Evolutionary conservation across 257 asterid species (phyloP).

Genomic region (Gentiana dahurica): DNA sequence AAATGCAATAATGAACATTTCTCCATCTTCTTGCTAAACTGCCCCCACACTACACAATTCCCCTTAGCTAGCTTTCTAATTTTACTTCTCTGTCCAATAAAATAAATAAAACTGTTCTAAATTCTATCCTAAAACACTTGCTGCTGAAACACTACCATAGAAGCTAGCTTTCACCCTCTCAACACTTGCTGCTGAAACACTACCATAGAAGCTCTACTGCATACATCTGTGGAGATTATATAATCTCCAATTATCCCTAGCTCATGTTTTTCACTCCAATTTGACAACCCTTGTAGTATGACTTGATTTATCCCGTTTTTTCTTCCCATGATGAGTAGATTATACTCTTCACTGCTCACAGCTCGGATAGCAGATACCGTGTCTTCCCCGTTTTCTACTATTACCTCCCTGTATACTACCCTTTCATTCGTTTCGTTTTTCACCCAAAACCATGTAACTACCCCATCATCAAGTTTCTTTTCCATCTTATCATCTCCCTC

Average conservation of each 20-base stretch:
- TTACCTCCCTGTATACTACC: constrained; percentile 55
- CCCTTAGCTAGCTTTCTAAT: too few species aligned
- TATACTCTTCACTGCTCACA: constrained; percentile 26
- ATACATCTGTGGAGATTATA: constrained; percentile 44
- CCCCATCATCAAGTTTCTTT: constrained; percentile 78
- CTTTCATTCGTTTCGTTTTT: constrained; percentile 49
- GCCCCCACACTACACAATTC: too few species aligned
- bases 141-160: constrained; percentile 62
- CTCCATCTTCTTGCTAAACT: too few species aligned
- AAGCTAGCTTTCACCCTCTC: constrained; percentile 50
- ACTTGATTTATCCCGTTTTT: constrained; percentile 54
- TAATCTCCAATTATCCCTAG: constrained; percentile 79
- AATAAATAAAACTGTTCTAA: too few species aligned
- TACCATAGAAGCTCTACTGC: constrained; percentile 37
- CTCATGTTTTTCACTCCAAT: constrained; percentile 49
- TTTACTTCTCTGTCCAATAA: too few species aligned
- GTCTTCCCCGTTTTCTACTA: constrained; percentile 68
- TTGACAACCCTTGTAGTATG: constrained; percentile 45
- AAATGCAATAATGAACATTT: too few species aligned
- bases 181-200: constrained; percentile 71
- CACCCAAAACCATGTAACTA: constrained; percentile 89
- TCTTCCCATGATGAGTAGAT: constrained; percentile 75
- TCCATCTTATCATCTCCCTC: constrained; percentile 49
- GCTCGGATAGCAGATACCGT: constrained; percentile 57
- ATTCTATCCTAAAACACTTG: constrained; percentile 20